phyloP scores from a whole-genome alignment of 1,139 yeast genomes.

The Spathaspora jeffriesii region DNA sequence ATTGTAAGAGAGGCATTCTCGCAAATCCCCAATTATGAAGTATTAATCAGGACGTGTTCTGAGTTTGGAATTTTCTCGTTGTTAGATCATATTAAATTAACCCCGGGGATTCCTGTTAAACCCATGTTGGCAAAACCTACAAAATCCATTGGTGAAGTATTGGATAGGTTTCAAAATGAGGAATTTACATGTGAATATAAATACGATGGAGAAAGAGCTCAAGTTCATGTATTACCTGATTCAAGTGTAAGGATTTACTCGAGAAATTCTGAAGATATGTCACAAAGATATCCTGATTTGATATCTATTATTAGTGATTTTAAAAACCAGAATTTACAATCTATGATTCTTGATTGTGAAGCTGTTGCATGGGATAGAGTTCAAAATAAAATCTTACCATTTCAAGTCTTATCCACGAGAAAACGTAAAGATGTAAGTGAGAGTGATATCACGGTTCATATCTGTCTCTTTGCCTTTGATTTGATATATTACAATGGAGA shows the following conservation, averaged over 20 bases:
- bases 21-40: constrained; percentile 88
- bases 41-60: constrained; percentile 66
- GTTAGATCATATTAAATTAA: constrained; percentile 67
- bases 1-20: constrained; percentile 83
- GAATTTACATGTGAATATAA: constrained; percentile 94
- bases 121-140: constrained; percentile 99
- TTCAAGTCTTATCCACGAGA: constrained; percentile 89
- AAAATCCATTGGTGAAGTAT: constrained; percentile 83
- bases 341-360: constrained; percentile 88
- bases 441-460: constrained; percentile 84
- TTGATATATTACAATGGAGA: constrained; percentile 71
- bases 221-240: constrained; percentile 71
- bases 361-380: constrained; percentile 98
- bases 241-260: constrained; percentile 82
- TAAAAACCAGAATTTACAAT: constrained; percentile 36
- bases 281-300: constrained; percentile 92
- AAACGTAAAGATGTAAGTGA: constrained; percentile 91
- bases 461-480: constrained; percentile 93
- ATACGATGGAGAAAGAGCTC: constrained; percentile 98
- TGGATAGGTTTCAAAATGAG: constrained; percentile 84
- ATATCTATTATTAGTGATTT: constrained; percentile 67
- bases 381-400: constrained; percentile 77
- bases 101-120: constrained; percentile 93
- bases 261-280: constrained; percentile 96
- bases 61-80: constrained; percentile 68